Conservation (phyloP, 2,329 filamentous ascomycete genomes). For the Arthrinium phaeospermum region DNA sequence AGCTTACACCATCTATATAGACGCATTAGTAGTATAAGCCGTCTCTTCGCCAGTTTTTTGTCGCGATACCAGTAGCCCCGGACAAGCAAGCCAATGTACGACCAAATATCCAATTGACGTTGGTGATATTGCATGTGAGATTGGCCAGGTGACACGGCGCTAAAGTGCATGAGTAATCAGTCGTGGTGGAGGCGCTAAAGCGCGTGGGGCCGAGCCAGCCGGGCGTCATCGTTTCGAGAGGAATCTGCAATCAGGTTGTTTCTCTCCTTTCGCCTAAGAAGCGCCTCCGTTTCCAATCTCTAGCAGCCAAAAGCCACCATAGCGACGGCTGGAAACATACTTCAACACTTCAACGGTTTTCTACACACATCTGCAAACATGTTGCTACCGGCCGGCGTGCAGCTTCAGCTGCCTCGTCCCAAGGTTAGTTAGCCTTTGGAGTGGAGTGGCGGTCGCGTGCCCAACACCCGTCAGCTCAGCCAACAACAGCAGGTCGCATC, state of each 20-base stretch:
- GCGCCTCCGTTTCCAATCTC: neutral
- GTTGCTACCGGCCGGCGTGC: conserved; percentile 17
- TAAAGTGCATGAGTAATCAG: conserved; percentile 9
- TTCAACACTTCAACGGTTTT: neutral
- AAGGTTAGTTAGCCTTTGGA: conserved; percentile 18
- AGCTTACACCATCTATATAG: too few relatives aligned
- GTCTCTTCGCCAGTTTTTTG: too few relatives aligned
- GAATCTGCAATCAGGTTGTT: neutral
- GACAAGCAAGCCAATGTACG: neutral
- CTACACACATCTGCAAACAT: neutral
- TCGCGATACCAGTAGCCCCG: too few relatives aligned
- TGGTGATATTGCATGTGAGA: neutral
- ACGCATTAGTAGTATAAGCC: too few relatives aligned
- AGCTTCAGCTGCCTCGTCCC: conserved; percentile 24
- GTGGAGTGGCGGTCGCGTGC: neutral
- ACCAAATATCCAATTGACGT: neutral
- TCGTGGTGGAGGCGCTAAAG: conserved; percentile 3
- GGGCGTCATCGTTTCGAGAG: conserved; percentile 9
- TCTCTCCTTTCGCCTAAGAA: neutral
- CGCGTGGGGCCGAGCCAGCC: conserved; percentile 2
- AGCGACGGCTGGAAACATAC: neutral
- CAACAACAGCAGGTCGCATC: conserved; percentile 2
- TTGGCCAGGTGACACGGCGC: neutral
- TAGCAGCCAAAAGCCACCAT: neutral
- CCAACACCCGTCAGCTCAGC: conserved; percentile 21